Evolutionary conservation across 768 basidiomycete genomes (phyloP), one percentile per base, ranked within the genome.

Genomic region (Mycena capillaripes): DNA sequence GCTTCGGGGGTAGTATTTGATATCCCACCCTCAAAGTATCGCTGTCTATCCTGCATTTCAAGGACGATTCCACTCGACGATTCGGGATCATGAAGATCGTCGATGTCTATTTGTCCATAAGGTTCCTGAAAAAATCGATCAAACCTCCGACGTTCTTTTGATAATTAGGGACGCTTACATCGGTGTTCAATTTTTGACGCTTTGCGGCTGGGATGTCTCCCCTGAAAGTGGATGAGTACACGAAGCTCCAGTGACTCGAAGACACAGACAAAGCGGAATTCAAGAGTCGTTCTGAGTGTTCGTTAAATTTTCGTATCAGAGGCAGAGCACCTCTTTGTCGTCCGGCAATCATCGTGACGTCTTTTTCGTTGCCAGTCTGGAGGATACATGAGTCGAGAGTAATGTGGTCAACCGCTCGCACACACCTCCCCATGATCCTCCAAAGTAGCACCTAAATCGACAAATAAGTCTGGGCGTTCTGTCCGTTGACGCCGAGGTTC

Each of bases 281-380:
- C 17, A 99, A 84, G 12, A 98, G 84, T 75, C 96, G 85, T 76
- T 97, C 96, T 0, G 96, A 98, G 81, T 99, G 98, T 78, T 98
- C 96, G 77, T 99, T 99, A 83, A 99, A 99, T 79, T 97, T 95
- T 58, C 97, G 89, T 74, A 99, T 99, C 56, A 99, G 87, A 0
- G 98, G 98, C 27, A 99, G 82, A 16, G 95, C 94, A 40, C 92
- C 93, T 59, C 91, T 88, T 80, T 98, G 94, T 77, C 93, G 89
- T 19, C 98, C 98, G 17, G 97, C 91, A 79, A 95, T 95, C 98
- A 99, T 99, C 1, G 98, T 99, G 27, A 95, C 79, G 76, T 99
- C 98, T 79, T 89, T 92, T 74, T 92, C 90, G 76, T 97, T 97
- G 23, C 95, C 95, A 3, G 94, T 94, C 95, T 98, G 74, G 58